These are phyloP conservation scores for Aphanomyces cochlioides DNA, from an alignment of 352 stramenopile species.

Conservation along the genomic window DNA sequence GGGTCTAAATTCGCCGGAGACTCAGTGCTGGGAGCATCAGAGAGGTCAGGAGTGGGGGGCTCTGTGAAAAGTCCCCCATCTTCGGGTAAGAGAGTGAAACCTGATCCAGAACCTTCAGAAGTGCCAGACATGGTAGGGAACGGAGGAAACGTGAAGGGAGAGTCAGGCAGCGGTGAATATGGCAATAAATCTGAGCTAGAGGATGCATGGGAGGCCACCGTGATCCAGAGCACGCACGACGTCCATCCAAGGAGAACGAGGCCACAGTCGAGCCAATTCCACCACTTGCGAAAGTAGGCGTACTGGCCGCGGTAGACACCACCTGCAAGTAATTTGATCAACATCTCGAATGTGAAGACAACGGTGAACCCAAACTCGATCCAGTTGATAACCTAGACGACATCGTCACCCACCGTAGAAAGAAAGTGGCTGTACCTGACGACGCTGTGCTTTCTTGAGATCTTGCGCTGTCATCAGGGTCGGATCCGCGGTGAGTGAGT, in stretches of 20 bases:
- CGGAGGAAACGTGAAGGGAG: background rate
- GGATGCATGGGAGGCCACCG: background rate
- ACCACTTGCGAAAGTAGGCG: slow-evolving; percentile 1
- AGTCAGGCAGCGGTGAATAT: background rate
- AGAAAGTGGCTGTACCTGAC: background rate
- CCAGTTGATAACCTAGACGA: slow-evolving; percentile 3
- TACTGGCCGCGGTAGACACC: background rate
- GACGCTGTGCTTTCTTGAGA: background rate
- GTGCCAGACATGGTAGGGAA: background rate
- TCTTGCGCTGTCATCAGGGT: background rate
- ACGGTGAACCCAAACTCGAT: slow-evolving; percentile 28
- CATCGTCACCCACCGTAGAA: background rate
- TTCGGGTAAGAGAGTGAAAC: no score
- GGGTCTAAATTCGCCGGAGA: background rate
- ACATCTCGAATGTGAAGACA: slow-evolving; percentile 15
- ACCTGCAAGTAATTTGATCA: slow-evolving; percentile 6
- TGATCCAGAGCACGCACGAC: slow-evolving; percentile 4
- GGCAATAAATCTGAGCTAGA: background rate
- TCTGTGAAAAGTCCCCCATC: no score
- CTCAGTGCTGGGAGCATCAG: background rate
- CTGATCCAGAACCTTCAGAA: background rate
- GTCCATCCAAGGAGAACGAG: slow-evolving; percentile 17
- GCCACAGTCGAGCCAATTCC: slow-evolving; percentile 10
- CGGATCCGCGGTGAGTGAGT: background rate
- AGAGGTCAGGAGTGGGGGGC: background rate